Base-by-base conservation (phyloP, 2,329 filamentous ascomycete species). In the Trichoderma cornu-damae region DNA sequence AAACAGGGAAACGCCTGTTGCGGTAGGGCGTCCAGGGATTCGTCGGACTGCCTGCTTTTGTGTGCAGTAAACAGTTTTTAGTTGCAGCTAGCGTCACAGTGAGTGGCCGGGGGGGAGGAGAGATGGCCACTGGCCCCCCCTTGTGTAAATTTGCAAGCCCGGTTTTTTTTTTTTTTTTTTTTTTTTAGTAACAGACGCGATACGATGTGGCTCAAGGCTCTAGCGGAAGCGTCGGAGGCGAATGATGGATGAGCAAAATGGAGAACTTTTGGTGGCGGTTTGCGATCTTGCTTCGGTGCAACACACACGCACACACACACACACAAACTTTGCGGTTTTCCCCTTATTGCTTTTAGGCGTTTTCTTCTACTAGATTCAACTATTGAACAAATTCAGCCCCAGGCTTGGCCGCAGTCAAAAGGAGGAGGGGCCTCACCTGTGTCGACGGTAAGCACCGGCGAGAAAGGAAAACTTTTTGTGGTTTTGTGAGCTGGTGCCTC, bases 201-300 rank as follows among this genome's bases (percentile, higher is more conserved):
- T 28, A 42, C 40, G 34, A 30, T 51, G 42, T 32, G 38, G 42
- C 40, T 20, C 34, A 55, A 30, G 14, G n/a, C 20, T 18, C 30
- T 16, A 46, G 52, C 52, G 52, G 52, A 55, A 55, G 40, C 24
- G 52, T 55, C 52, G 52, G 52, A 37, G 44, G 52, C 52, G 52
- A 47, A 20, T 47, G 12, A 47, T 14, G 44, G 9, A 20, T 16
- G 12, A 11, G 24, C 12, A 3, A 22, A 4, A 18, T 24, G 42
- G 42, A 46, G 42, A 34, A 26, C 18, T 20, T n/a, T 38, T 28
- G 24, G 51, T 34, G n/a, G n/a, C 28, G 9, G 34, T 35, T 20
- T 46, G 52, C 42, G 43, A 34, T 20, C 14, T 6, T 34, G 16
- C 28, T 47, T 47, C 18, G 12, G 44, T 20, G 28, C 28, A 47